Evolutionary conservation across 306 rosid genomes (phyloP).

Genomic region (Fragaria nilgerrensis): DNA sequence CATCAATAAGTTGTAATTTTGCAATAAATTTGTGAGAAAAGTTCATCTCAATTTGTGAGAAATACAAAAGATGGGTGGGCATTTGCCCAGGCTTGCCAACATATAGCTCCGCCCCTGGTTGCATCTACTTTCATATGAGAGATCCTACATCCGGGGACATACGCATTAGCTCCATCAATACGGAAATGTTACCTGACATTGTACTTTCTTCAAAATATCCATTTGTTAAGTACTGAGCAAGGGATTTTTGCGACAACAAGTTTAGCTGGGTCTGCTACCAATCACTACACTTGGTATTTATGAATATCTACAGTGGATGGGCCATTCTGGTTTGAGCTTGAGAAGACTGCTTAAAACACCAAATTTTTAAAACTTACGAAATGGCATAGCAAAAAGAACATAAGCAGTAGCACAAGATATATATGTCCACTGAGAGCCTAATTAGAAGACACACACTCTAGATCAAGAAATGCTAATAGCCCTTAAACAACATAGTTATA

Average conservation of each 20-base stretch:
- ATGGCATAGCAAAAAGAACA: not conserved
- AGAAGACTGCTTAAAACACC: not conserved
- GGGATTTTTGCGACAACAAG: slow-evolving; percentile 34
- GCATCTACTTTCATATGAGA: slow-evolving; percentile 40
- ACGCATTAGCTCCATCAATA: slow-evolving; percentile 34
- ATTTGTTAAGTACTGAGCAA: slow-evolving; percentile 15
- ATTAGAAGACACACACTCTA: too few relatives aligned
- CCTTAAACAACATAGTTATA: not conserved
- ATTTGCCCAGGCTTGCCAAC: too few relatives aligned
- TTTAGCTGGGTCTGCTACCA: slow-evolving; percentile 41
- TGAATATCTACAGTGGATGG: not conserved
- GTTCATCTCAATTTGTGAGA: too few relatives aligned
- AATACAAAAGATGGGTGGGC: too few relatives aligned
- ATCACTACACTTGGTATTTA: not conserved
- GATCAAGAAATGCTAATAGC: not conserved
- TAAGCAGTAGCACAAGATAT: not conserved
- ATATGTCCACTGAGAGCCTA: not conserved
- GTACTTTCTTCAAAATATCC: slow-evolving; percentile 17
- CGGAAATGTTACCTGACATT: slow-evolving; percentile 13
- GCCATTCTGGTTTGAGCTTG: too few relatives aligned
- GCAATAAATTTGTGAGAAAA: too few relatives aligned
- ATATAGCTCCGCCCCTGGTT: too few relatives aligned
- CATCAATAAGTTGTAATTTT: too few relatives aligned
- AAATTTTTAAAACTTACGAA: not conserved
- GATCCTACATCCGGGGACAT: slow-evolving; percentile 38